These are phyloP conservation scores for Crithidia acanthocephali DNA, from an alignment of 208 protist genomes.

Conservation along the genomic window DNA sequence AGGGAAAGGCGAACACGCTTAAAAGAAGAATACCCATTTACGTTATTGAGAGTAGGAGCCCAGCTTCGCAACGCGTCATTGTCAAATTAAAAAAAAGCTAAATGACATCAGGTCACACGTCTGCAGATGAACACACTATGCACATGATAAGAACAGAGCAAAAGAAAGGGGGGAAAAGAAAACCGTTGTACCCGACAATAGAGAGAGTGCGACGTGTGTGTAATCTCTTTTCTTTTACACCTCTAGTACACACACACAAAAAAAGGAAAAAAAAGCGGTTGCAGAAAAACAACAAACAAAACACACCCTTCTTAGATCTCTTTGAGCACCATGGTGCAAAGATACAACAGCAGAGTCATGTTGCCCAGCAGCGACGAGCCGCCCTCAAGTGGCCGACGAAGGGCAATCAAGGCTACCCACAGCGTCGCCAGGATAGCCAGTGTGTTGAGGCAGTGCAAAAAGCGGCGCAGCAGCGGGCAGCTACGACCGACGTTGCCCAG, in stretches of 20 bases:
- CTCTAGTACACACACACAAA: no score
- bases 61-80: no score
- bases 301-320: conserved; percentile 33
- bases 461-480: conserved; percentile 18
- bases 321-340: conserved; percentile 33
- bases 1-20: no score
- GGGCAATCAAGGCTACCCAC: conserved; percentile 49
- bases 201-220: no score
- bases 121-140: not conserved
- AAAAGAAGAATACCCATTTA: no score
- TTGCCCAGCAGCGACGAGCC: conserved; percentile 43
- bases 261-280: no score
- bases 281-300: no score
- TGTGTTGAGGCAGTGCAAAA: conserved; percentile 1
- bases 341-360: conserved; percentile 41
- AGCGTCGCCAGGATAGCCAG: conserved; percentile 33
- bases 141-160: not conserved
- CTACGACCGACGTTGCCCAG: conserved; percentile 47
- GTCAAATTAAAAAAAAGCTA: no score
- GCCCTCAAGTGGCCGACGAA: conserved; percentile 70
- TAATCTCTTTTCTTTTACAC: no score
- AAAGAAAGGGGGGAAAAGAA: not conserved
- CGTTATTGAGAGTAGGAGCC: no score
- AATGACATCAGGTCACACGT: no score
- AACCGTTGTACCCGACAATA: no score